A percentile compares a stretch with the other conserved stretches of the same genome.
Evolutionary conservation across 768 basidiomycete species (phyloP).

Genomic region (Pleurotus sapidus): DNA sequence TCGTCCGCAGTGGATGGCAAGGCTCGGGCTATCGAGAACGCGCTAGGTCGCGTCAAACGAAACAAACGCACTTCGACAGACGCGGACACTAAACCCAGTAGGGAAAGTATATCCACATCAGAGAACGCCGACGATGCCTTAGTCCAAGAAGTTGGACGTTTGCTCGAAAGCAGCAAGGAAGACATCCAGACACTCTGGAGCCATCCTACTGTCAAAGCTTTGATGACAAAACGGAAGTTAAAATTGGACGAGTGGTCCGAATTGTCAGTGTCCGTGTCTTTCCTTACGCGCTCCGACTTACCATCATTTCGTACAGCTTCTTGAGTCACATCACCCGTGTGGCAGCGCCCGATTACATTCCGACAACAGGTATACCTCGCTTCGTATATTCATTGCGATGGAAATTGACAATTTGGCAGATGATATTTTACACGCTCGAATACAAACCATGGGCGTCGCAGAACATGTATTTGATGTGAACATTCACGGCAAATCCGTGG

Average conservation of each 20-base stretch:
- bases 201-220: constrained; percentile 64
- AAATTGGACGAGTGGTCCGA: constrained; percentile 87
- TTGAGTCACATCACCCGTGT: constrained; percentile 71
- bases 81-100: constrained; percentile 28
- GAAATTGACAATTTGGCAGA: constrained; percentile 37
- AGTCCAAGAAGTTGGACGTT: constrained; percentile 56
- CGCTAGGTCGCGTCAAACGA: constrained; percentile 36
- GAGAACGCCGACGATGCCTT: constrained; percentile 48
- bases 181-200: constrained; percentile 75
- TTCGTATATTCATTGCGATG: not conserved
- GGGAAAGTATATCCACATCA: constrained; percentile 23
- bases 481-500: constrained; percentile 72
- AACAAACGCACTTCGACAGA: constrained; percentile 26
- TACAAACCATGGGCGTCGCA: constrained; percentile 87
- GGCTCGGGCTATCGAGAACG: constrained; percentile 58
- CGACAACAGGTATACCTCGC: constrained; percentile 58
- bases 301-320: constrained; percentile 50
- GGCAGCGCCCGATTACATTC: constrained; percentile 65
- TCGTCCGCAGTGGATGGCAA: constrained; percentile 86
- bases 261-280: constrained; percentile 53
- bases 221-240: constrained; percentile 66
- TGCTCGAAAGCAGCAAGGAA: constrained; percentile 55
- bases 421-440: constrained; percentile 85
- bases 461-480: constrained; percentile 84
- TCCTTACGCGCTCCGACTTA: not conserved